Base-by-base conservation (phyloP, 1,139 yeast species). In the Diutina ranongensis region DNA sequence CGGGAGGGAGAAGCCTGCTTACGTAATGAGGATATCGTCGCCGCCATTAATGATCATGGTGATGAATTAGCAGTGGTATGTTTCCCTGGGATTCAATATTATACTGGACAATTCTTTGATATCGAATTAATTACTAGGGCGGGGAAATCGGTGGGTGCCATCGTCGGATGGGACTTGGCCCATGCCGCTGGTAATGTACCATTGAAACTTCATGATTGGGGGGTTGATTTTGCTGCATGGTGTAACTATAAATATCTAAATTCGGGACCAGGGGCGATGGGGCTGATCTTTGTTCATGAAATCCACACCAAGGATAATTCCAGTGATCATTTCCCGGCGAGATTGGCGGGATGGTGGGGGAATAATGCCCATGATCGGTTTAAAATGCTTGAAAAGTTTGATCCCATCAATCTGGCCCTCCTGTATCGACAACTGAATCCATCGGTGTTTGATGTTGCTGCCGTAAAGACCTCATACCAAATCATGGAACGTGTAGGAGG, bases 331-430 rank as follows among this genome's bases (percentile, higher is more conserved):
- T 68, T 68, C 46, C 57, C 74, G 34, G 83, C 95, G 1, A 68
- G 97, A 51, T 67, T 85, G 47, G 95, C 96, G 0, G 97, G 97
- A 1, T 89, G 97, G 97, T 89, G 97, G 97, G 97, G 97, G 0
- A 88, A 86, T 57, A 78, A 83, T 53, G 67, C 81, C 0, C 54
- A 57, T 1, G 78, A 77, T 31, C 67, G 97, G 50, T 89, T 89
- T 60, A 71, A 80, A 53, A 89, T 89, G 97, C 61, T 73, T 48
- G 94, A 84, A 56, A 59, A 68, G 41, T 89, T 87, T 54, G 83
- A 81, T 49, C 95, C 96, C 0, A 82, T 84, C 31, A 67, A 72
- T 12, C 83, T 94, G 22, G 97, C 97, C 0, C 68, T 84, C 22
- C 94, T 95, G 0, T 89, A 80, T 61, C 72, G 95, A 53, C 94